Evolutionary conservation across 1,284 basidiomycete genomes (phyloP).

Genomic region (Porodaedalea pini): DNA sequence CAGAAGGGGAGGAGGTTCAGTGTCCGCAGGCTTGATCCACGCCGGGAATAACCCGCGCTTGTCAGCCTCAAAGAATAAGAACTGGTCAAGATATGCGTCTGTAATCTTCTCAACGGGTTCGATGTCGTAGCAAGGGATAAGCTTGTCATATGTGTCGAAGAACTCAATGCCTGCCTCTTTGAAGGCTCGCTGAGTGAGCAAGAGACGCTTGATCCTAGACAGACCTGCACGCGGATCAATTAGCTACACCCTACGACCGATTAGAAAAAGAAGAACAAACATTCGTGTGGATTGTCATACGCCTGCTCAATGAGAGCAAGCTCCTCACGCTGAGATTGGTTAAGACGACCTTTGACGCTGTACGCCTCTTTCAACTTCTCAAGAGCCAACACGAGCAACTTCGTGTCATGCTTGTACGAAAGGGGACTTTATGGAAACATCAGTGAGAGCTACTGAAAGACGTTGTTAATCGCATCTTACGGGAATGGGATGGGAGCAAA

Average conservation of each 20-base stretch:
- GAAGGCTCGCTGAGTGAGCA: conserved; percentile 94
- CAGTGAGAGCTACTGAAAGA: too few relatives aligned
- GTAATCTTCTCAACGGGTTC: conserved; percentile 99
- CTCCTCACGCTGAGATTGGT: too few relatives aligned
- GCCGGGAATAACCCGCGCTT: conserved; percentile 95
- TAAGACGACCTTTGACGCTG: too few relatives aligned
- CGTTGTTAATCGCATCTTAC: too few relatives aligned
- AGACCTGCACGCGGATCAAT: conserved; percentile 48
- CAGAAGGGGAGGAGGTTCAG: conserved; percentile 91
- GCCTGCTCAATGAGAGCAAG: too few relatives aligned
- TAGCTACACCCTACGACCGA: conserved; percentile 15
- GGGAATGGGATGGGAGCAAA: too few relatives aligned
- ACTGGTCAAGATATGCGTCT: conserved; percentile 92
- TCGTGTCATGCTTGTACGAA: too few relatives aligned
- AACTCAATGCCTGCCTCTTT: conserved; percentile 97
- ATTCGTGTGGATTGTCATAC: conserved; percentile 90
- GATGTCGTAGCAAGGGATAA: conserved; percentile 97
- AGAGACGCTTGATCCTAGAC: conserved; percentile 92
- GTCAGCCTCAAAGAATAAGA: conserved; percentile 90
- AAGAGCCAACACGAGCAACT: too few relatives aligned
- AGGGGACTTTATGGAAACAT: too few relatives aligned
- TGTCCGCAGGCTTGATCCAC: conserved; percentile 97
- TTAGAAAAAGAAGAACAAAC: conserved; percentile 35
- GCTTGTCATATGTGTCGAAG: conserved; percentile 94
- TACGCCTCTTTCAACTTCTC: too few relatives aligned